phyloP scores from a whole-genome alignment of 2,329 filamentous ascomycete species.

The Chaetomiaceae sp. region DNA sequence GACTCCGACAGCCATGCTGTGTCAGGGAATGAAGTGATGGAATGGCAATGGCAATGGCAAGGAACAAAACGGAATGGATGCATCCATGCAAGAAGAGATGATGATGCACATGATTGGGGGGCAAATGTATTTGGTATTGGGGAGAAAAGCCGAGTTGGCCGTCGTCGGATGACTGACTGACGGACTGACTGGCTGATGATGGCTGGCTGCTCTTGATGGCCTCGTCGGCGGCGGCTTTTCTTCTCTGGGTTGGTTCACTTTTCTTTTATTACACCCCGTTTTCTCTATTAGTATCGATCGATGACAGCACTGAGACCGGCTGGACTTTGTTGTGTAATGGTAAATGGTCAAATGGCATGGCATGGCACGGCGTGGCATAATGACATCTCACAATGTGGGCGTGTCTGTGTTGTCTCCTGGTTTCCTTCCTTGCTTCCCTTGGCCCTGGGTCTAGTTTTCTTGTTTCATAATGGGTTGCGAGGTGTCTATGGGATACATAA shows the following conservation, averaged over 20 bases:
- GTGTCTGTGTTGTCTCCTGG: neutral
- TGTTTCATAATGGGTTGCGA: neutral
- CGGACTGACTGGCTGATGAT: no score
- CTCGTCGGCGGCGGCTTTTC: neutral
- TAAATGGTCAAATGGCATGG: neutral
- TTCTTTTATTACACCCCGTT: neutral
- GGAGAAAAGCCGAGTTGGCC: no score
- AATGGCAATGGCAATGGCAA: no score
- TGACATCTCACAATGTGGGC: neutral
- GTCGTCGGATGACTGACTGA: no score
- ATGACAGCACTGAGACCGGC: no score
- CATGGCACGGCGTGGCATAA: constrained; percentile 3
- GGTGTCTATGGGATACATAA: neutral
- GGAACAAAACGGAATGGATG: no score
- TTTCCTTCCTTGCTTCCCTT: neutral
- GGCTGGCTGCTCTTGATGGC: no score
- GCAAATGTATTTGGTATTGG: no score
- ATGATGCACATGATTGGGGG: no score
- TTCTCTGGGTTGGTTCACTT: neutral
- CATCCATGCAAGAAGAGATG: no score
- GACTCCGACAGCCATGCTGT: neutral
- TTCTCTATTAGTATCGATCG: no score
- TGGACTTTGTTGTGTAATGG: neutral
- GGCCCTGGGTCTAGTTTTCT: neutral
- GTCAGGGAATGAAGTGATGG: no score